Base-by-base conservation (phyloP, 1,139 yeast genomes). In the Suhomyces yuchorum region DNA sequence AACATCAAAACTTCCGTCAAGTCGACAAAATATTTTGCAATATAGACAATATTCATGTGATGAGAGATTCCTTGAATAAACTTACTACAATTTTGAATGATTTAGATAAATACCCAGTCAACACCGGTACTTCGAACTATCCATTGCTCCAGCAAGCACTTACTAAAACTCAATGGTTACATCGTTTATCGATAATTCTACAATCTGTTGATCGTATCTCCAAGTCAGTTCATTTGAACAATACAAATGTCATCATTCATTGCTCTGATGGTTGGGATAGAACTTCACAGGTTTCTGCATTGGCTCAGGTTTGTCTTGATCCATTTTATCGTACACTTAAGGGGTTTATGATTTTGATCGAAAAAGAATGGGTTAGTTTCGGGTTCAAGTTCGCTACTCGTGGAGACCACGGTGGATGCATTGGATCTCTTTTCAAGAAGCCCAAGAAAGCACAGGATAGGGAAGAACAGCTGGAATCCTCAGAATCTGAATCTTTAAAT, bases 181-280 rank as follows among this genome's bases (percentile, higher is more conserved):
- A 82, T 58, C 83, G 91, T 51, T 69, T 89, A 4, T 76, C 84
- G 8, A 75, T 85, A 15, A 77, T 93, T 30, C 64, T 93, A 45
- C 85, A 84, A 40, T 87, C 96, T 0, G 87, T 93, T 0, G 92
- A 88, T 49, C 75, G 89, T 40, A 80, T 93, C 43, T 82, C 87
- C 33, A 86, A 89, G 58, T 87, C 93, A 22, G 79, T 93, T 19
- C 90, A 89, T 52, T 80, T 85, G 58, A 88, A 90, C 61, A 84
- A 85, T 51, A 87, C 96, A 12, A 95, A 92, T 64, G 81, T 93
- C 6, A 64, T 93, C 7, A 80, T 95, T 9, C 99, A 93, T 67
- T 93, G 99, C 63, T 91, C 97, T 0, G 99, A 93, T 69, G 99
- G 99, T 0, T 93, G 99, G 99, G 99, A 93, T 63, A 75, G 99